Base-by-base conservation (phyloP, 1,284 basidiomycete species). In the Retiboletus flavoniger region DNA sequence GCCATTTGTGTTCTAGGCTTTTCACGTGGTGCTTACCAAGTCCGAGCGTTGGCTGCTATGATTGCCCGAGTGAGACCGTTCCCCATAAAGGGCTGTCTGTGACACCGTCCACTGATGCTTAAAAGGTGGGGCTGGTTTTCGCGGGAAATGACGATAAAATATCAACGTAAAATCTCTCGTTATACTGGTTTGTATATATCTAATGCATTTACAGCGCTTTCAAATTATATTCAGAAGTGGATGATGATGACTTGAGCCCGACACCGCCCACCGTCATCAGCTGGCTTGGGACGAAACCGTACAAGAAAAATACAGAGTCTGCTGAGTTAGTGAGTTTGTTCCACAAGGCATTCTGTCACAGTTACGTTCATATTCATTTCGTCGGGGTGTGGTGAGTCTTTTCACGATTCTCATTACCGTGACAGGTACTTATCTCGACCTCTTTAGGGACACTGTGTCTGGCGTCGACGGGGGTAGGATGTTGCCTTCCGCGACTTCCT, bases 11-110 rank as follows among this genome's bases (percentile, higher is more conserved):
- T 32, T 44, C 7, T 41, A 75, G 73, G 73, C 0, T 76, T 71
- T 58, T 75, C 73, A 0, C 71, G 73, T 4, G 73, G 73, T 26
- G 74, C 74, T 32, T 75, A 75, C 50, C 74, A 75, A 55, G 73
- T 72, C 6, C 65, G 73, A 41, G 65, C 58, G 4, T 52, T 75
- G 43, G 69, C 73, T 3, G 73, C 61, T 21, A 75, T 75, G 74
- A 71, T 74, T 40, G 55, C 64, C 32, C 61, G 49, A 42, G 73
- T 72, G 49, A 42, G 64, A 17, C 31, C 44, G 4, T 28, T 54
- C 35, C 21, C 3, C 7, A 10, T 34, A 16, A 4, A n/a, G 8
- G 21, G 9, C 7, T 6, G 4, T 31, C 8, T 26, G 3, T 43
- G 19, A 13, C 7, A 28, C 8, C 44, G 17, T 48, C 29, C 11